Percentiles rank a stretch among this genome's conserved stretches.
Evolutionary conservation across 441 rosid genomes (phyloP).

Genomic region (Gossypium lobatum): DNA sequence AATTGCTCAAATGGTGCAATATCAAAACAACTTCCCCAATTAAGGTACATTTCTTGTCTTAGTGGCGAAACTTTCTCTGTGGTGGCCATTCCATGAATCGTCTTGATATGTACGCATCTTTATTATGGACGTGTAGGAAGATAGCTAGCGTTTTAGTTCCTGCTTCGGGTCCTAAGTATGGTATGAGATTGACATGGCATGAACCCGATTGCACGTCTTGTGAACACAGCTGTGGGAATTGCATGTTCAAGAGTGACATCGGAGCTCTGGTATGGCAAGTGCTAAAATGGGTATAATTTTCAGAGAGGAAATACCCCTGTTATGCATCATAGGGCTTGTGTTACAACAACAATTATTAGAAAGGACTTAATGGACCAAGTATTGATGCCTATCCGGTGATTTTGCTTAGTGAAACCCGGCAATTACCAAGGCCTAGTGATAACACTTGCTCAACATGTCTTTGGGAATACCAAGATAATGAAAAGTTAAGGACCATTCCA

Average conservation of each 20-base stretch:
- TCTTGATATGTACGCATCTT: neutral
- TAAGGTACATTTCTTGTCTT: neutral
- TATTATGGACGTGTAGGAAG: neutral
- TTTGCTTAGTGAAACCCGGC: constrained; percentile 28
- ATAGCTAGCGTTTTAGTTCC: neutral
- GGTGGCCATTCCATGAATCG: neutral
- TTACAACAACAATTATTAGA: constrained; percentile 10
- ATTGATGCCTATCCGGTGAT: constrained; percentile 50
- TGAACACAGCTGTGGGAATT: neutral
- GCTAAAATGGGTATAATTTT: constrained; percentile 29
- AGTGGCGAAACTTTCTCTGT: neutral
- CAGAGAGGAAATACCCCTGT: constrained; percentile 35
- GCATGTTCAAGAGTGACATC: constrained; percentile 6
- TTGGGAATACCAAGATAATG: constrained; percentile 44
- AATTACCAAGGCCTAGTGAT: constrained; percentile 37
- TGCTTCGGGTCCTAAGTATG: neutral
- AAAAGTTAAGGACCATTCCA: constrained; percentile 44
- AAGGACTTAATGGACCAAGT: constrained; percentile 38
- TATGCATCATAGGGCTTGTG: constrained; percentile 29
- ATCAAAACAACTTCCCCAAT: neutral
- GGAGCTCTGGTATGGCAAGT: constrained; percentile 19
- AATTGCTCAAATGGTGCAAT: neutral
- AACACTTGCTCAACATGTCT: constrained; percentile 49
- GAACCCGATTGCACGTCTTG: neutral
- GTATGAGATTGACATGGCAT: constrained; percentile 3